A percentile compares a stretch with the other conserved stretches of the same genome.
Conservation (phyloP, 192 early-diverging fungal species). For the Podila epigama region DNA sequence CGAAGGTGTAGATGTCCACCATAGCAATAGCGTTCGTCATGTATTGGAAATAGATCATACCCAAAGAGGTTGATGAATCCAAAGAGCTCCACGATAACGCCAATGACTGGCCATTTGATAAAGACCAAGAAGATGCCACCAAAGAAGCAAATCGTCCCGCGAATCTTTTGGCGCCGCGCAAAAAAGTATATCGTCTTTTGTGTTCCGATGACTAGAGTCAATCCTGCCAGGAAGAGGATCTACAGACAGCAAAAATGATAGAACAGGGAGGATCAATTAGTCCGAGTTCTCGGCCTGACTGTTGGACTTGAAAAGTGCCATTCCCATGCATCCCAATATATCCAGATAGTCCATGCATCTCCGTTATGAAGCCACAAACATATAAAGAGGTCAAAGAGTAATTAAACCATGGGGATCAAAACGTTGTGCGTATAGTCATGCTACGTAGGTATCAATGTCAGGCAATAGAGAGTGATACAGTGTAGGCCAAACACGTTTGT, state of each 20-base stretch:
- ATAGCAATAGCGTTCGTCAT: background rate
- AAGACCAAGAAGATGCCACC: constrained; percentile 89
- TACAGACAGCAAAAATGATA: constrained; percentile 41
- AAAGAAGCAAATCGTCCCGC: constrained; percentile 91
- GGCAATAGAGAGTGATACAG: no score
- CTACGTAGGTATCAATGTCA: no score
- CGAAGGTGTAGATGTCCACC: background rate
- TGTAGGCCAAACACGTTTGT: no score
- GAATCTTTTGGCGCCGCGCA: constrained; percentile 82
- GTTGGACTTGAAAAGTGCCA: no score
- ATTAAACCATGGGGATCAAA: no score
- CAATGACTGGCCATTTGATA: constrained; percentile 88
- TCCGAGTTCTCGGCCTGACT: no score
- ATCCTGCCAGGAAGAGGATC: constrained; percentile 90
- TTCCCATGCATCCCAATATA: no score
- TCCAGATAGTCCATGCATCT: no score
- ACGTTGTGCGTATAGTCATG: no score
- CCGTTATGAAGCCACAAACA: no score
- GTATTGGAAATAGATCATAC: constrained; percentile 49
- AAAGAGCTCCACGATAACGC: constrained; percentile 89
- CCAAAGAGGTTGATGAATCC: constrained; percentile 99
- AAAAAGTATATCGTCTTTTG: constrained; percentile 91
- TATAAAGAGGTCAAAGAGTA: no score
- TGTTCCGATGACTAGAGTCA: constrained; percentile 89
- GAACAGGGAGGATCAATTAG: no score